Conservation (phyloP, 257 asterid genomes). For the Striga asiatica region DNA sequence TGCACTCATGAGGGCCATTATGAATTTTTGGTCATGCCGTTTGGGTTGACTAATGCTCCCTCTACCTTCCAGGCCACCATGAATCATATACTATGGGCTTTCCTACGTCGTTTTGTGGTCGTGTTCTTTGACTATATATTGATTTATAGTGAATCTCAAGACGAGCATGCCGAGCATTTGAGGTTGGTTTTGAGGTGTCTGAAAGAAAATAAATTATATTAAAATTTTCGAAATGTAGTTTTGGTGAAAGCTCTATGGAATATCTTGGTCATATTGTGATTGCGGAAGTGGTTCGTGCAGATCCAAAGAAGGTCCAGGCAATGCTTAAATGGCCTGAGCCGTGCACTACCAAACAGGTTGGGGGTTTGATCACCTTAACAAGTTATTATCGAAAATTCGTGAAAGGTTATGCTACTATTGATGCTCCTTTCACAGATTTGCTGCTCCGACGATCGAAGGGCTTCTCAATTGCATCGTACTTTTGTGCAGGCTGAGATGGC, state of each 20-base stretch:
- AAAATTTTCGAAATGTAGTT: not conserved
- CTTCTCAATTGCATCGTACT: too few species aligned
- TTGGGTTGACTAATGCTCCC: too few species aligned
- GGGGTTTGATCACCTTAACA: not conserved
- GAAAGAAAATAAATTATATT: not conserved
- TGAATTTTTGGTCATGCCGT: too few species aligned
- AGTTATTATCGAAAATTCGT: not conserved
- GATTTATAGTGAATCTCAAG: too few species aligned
- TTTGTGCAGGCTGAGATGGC: too few species aligned
- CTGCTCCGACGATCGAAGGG: too few species aligned
- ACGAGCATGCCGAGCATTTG: not conserved
- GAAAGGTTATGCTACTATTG: not conserved
- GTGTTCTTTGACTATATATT: not conserved
- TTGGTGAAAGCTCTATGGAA: not conserved
- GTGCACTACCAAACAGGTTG: not conserved
- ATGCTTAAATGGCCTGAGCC: not conserved
- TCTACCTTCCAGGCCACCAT: not conserved
- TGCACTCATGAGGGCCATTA: too few species aligned
- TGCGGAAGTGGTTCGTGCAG: not conserved
- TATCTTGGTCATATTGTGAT: not conserved
- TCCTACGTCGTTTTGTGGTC: not conserved
- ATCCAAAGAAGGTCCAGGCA: not conserved
- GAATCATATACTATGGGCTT: not conserved
- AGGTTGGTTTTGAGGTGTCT: not conserved
- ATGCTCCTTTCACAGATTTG: not conserved